phyloP scores from a whole-genome alignment of 306 rosid species.

The Carpinus viminea region DNA sequence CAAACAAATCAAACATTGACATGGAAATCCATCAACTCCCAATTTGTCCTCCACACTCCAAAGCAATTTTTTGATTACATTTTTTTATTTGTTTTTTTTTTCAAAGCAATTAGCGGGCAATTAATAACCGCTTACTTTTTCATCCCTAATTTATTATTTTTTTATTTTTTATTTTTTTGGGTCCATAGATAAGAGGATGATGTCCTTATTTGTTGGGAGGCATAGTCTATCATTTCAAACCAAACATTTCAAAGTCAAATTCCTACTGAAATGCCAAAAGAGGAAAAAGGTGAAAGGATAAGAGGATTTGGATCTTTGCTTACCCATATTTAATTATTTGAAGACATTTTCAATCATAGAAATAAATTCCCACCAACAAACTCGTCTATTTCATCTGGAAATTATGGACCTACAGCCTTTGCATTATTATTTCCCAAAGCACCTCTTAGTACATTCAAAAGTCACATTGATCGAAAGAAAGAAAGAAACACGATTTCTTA shows the following conservation, averaged over 20 bases:
- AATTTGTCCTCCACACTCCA: too few relatives aligned
- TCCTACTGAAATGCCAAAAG: slow-evolving; percentile 17
- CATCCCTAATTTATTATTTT: too few relatives aligned
- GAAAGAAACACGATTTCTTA: slow-evolving; percentile 10
- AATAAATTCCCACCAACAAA: slow-evolving; percentile 24
- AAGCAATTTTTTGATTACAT: too few relatives aligned
- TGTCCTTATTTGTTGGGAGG: slow-evolving; percentile 3
- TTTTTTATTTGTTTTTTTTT: too few relatives aligned
- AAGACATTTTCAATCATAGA: slow-evolving; percentile 32
- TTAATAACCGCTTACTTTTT: too few relatives aligned
- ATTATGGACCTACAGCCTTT: slow-evolving; percentile 22
- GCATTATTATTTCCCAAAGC: slow-evolving; percentile 19
- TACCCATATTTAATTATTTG: slow-evolving; percentile 10
- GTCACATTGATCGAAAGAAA: not conserved
- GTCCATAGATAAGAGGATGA: not conserved
- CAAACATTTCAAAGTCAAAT: slow-evolving; percentile 26
- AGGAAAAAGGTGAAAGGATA: slow-evolving; percentile 17
- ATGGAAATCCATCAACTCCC: too few relatives aligned
- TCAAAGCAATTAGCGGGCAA: too few relatives aligned
- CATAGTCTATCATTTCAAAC: slow-evolving; percentile 27
- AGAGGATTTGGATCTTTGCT: slow-evolving; percentile 3
- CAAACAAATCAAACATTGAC: too few relatives aligned
- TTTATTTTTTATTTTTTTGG: too few relatives aligned
- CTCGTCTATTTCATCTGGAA: slow-evolving; percentile 21
- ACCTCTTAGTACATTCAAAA: slow-evolving; percentile 27